Evolutionary conservation across 768 basidiomycete species (phyloP), one percentile per base, ranked within the genome.

Genomic region (Suillus discolor): DNA sequence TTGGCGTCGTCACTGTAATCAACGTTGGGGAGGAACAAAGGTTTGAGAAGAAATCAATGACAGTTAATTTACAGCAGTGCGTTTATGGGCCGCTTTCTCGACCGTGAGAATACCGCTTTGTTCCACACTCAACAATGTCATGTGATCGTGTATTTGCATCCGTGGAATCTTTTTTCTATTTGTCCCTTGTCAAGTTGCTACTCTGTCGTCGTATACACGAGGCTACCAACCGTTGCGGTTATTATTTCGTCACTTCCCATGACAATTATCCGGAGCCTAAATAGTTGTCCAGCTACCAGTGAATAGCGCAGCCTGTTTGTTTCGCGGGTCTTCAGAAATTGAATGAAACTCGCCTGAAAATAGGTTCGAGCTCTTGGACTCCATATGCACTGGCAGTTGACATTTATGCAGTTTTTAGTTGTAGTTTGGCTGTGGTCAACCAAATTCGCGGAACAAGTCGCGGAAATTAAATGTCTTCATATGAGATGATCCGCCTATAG

Each of bases 121-220:
- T 53, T 41, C 25, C 25, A 28, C 51, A 63, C 73, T 77, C 77
- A 77, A 77, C 76, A 78, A 71, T 0, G 57, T 71, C 76, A 77
- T 74, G 75, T 77, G 76, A 78, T 38, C 75, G 74, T 16, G 65
- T 55, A 31, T 65, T 66, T 75, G 69, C 59, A 57, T 71, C 74
- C 65, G 47, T 72, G 71, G 63, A 60, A 49, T 60, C 66, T 57
- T 65, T 65, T 72, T 66, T 49, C 23, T 36, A 23, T 44, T 61
- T 54, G 62, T 39, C 20, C 44, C 25, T 41, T 41, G 23, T 15
- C 28, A 39, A 25, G n/a, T 31, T 31, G 31, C 31, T 31, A 31
- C 71, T 25, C 74, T 71, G 70, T 75, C 74, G 64, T 67, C 73
- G 73, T 69, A 38, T 74, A 75, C 75, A 76, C 76, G 75, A 76